phyloP scores from a whole-genome alignment of 2,329 filamentous ascomycete genomes.

The Penicillium sumatraense region DNA sequence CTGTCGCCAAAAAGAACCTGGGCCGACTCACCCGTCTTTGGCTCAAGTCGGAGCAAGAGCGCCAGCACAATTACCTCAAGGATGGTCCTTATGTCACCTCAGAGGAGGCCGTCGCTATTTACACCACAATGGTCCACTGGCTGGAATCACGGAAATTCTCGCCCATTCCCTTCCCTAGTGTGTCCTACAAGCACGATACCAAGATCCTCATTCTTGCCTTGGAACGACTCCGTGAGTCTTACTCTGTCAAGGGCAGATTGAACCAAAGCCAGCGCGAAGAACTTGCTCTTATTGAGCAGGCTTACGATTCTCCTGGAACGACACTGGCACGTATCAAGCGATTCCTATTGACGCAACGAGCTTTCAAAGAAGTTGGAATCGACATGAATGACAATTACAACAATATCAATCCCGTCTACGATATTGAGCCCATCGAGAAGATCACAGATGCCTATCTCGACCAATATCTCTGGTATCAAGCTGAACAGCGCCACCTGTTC shows the following conservation, averaged over 20 bases:
- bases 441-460: conserved; percentile 98
- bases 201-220: conserved; percentile 97
- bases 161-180: conserved; percentile 96
- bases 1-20: conserved; percentile 98
- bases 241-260: conserved; percentile 94
- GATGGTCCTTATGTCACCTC: conserved; percentile 98
- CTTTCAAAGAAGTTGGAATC: conserved; percentile 99
- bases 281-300: conserved; percentile 93
- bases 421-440: conserved; percentile 98
- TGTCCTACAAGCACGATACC: conserved; percentile 99
- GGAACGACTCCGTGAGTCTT: conserved; percentile 90
- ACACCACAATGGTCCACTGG: conserved; percentile 99
- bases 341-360: conserved; percentile 92
- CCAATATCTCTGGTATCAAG: conserved; percentile 99
- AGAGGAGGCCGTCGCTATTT: conserved; percentile 97
- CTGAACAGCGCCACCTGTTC: conserved; percentile 95
- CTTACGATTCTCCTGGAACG: conserved; percentile 95
- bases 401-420: conserved; percentile 98
- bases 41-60: conserved; percentile 97
- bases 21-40: conserved; percentile 92
- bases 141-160: conserved; percentile 97
- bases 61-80: conserved; percentile 99
- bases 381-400: conserved; percentile 99
- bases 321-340: conserved; percentile 96
- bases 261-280: conserved; percentile 99